Percentiles rank a stretch among this genome's conserved stretches.
Evolutionary conservation across 2,329 filamentous ascomycete genomes (phyloP).

Genomic region (Plectosphaerella cucumerina): DNA sequence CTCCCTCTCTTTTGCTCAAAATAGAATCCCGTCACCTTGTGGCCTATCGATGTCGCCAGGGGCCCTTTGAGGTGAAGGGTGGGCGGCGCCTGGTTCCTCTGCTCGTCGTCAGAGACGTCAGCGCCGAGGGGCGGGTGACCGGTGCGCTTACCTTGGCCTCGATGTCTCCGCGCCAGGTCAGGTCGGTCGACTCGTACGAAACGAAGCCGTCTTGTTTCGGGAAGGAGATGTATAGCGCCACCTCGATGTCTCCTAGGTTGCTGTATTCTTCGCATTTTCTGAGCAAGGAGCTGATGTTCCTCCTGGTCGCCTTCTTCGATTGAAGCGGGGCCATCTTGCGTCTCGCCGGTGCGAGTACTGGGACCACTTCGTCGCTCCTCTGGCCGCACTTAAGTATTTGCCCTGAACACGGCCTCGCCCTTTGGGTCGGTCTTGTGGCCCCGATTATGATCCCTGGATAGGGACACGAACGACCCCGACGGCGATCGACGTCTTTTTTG

Average conservation of each 20-base stretch:
- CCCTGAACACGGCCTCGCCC: background rate
- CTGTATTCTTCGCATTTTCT: background rate
- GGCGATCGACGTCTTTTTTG: background rate
- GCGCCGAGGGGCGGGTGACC: too few relatives aligned
- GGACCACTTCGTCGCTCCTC: too few relatives aligned
- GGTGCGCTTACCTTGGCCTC: conserved; percentile 1
- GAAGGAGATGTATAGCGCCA: background rate
- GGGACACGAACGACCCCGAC: background rate
- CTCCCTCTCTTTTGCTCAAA: background rate
- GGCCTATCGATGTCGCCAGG: background rate
- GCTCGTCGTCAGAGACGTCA: background rate
- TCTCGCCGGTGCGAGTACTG: too few relatives aligned
- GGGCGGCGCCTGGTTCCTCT: background rate
- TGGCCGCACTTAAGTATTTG: too few relatives aligned
- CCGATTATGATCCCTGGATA: background rate
- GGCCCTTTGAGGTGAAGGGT: background rate
- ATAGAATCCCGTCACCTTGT: background rate
- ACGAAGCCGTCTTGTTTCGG: background rate
- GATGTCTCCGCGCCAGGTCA: background rate
- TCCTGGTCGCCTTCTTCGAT: background rate
- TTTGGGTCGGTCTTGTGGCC: background rate
- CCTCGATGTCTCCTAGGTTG: background rate
- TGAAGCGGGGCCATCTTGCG: too few relatives aligned
- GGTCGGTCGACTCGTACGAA: conserved; percentile 1
- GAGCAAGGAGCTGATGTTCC: background rate